Evolutionary conservation across 2,329 filamentous ascomycete genomes (phyloP), one percentile per base, ranked within the genome.

Genomic region (Colletotrichum chrysophilum): DNA sequence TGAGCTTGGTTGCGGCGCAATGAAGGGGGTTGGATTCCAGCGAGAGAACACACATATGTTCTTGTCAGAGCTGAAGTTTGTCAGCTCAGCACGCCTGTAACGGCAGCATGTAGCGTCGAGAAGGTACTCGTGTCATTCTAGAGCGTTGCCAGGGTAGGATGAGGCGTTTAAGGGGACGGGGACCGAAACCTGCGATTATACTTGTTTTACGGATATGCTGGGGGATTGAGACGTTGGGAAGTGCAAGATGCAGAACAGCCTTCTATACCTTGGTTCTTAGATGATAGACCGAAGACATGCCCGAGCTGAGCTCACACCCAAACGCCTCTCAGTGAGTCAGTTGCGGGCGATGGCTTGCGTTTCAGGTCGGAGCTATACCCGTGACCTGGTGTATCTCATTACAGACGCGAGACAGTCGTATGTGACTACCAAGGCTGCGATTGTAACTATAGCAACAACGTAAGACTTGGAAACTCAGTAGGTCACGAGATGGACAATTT

Each of bases 1-100:
- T 96, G 84, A 95, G 93, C 81, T 85, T 96, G 80, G 84, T 91
- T 77, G 89, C 88, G 56, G 85, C 84, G 24, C 66, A 76, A 66
- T 77, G 61, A 76, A 81, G 24, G 13, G 52, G 12, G 24, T 58
- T 16, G 55, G 4, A 58, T 26, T 28, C 55, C 26, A 6, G 55
- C 2, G 12, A 24, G 21, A 56, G 21, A 28, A 21, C 18, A 48
- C 18, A 4, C 1, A 21, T 26, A 13, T 48, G 1, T 4, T 16
- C 26, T 30, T 26, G 4, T 58, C 21, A 18, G 21, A 58, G 1
- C 0, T 21, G n/a, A 48, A 21, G 43, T 21, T 48, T 48, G 5
- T 21, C 43, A 48, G n/a, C 26, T 28, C 55, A 28, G 24, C 24
- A 58, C 26, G 55, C 21, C 24, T 58, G 55, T 9, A 28, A 30